These are phyloP conservation scores for Crithidia expoeki DNA, from an alignment of 208 protist genomes.

Conservation along the genomic window DNA sequence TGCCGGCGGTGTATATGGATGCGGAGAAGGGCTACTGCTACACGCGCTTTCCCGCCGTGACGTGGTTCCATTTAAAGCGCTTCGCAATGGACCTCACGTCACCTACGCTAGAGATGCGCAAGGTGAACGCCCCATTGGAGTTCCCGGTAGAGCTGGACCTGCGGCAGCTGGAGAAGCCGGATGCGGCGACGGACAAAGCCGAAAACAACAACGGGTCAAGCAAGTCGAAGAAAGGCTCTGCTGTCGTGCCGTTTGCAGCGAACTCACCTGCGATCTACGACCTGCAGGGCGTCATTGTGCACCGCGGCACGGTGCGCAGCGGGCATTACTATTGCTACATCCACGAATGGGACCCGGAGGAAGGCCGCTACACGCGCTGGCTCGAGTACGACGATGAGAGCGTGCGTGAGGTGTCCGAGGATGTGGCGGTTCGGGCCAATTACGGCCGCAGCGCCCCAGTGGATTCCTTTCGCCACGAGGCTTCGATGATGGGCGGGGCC, in stretches of 20 bases:
- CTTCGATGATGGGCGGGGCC: conserved; percentile 18
- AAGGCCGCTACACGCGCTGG: conserved; percentile 68
- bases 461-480: conserved; percentile 27
- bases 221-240: conserved; percentile 12
- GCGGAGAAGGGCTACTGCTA: conserved; percentile 83
- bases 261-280: conserved; percentile 85
- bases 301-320: conserved; percentile 84
- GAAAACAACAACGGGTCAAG: not conserved
- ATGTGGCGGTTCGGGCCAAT: conserved; percentile 71
- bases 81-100: conserved; percentile 91
- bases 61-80: conserved; percentile 91
- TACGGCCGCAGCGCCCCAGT: conserved; percentile 48
- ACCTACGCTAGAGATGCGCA: conserved; percentile 81
- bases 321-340: conserved; percentile 94
- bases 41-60: conserved; percentile 83
- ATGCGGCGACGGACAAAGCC: conserved; percentile 5
- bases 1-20: conserved; percentile 84
- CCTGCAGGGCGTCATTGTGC: conserved; percentile 87
- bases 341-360: conserved; percentile 64
- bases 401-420: conserved; percentile 59
- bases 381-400: conserved; percentile 89
- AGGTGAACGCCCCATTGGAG: conserved; percentile 77
- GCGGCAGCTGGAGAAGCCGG: conserved; percentile 53
- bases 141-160: conserved; percentile 82
- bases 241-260: conserved; percentile 40